Evolutionary conservation across 1,284 basidiomycete species (phyloP), one percentile per base, ranked within the genome.

Genomic region (Leccinum pachyderme): DNA sequence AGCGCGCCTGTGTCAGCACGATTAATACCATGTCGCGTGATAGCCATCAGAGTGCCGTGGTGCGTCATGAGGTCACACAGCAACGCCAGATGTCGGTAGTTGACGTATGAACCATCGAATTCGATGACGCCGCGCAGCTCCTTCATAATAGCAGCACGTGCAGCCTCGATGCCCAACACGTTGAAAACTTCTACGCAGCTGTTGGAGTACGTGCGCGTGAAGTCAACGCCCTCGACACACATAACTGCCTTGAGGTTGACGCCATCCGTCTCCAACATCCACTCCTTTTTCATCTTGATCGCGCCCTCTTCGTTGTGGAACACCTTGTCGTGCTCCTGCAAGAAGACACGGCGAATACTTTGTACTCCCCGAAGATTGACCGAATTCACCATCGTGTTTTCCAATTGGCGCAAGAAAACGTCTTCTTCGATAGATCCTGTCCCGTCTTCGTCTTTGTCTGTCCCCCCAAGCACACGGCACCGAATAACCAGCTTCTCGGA

Each of bases 51-150:
- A 8, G 84, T 76, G 39, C 97, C 97, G 55, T 94, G 91, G 66
- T 96, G 94, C 12, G 96, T 99, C 97, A 99, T 99, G 51, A 99
- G 81, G 72, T 99, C 97, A 72, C 94, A 96, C 25, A 99, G 84
- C 18, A 99, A 78, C 1, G 95, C 92, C 54, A 99, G 80, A 73
- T 99, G 97, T 53, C 97, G 89, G 75, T 98, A 99, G 75, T 99
- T 99, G 78, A 99, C 96, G 69, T 98, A 98, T 18, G 96, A 98
- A 81, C 96, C 97, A 71, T 98, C 97, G 76, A 98, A 98, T 75
- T 98, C 95, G 75, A 99, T 97, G 69, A 98, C 96, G 56, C 85
- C 82, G 65, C 93, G 87, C 56, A 98, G 75, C 72, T 99, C 97
- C 75, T 83, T 91, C 80, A 97, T 87, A 63, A 99, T 88, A 12